These are phyloP conservation scores for Hypoxylon sp. DNA, from an alignment of 2,329 filamentous ascomycete species.

Conservation along the genomic window DNA sequence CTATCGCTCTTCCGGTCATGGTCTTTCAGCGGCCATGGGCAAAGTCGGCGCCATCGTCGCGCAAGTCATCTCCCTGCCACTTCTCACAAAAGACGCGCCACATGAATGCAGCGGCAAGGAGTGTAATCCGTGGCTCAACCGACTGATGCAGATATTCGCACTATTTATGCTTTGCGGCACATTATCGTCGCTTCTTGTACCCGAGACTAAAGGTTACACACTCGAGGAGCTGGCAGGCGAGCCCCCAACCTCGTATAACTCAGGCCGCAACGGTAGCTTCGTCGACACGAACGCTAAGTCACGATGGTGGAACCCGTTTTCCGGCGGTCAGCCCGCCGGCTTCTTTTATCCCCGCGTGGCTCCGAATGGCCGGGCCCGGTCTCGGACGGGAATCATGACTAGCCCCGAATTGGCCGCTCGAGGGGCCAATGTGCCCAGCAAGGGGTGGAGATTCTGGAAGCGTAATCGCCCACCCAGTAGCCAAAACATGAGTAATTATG, in stretches of 20 bases:
- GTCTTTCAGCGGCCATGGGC: conserved; percentile 75
- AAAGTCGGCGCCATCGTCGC: conserved; percentile 79
- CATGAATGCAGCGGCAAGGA: conserved; percentile 63
- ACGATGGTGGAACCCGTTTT: conserved; percentile 63
- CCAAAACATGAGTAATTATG: conserved; percentile 24
- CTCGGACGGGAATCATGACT: conserved; percentile 60
- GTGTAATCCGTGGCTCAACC: conserved; percentile 75
- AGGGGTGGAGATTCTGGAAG: conserved; percentile 44
- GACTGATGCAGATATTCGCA: conserved; percentile 83
- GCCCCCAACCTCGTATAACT: conserved; percentile 70
- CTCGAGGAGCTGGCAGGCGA: conserved; percentile 80
- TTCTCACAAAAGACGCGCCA: conserved; percentile 70
- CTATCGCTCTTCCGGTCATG: conserved; percentile 74
- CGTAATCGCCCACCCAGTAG: conserved; percentile 23
- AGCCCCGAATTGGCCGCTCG: conserved; percentile 58
- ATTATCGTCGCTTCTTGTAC: conserved; percentile 78
- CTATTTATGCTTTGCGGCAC: conserved; percentile 84
- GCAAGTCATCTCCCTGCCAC: conserved; percentile 74
- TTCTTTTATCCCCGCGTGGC: conserved; percentile 62
- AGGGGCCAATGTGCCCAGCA: conserved; percentile 39
- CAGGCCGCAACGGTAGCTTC: conserved; percentile 66
- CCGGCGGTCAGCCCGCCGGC: conserved; percentile 66
- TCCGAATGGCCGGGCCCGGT: conserved; percentile 47
- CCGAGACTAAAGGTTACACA: conserved; percentile 81
- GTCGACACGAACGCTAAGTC: conserved; percentile 52